These are phyloP conservation scores for Mycena rosella DNA, from an alignment of 768 basidiomycete genomes.

Conservation along the genomic window DNA sequence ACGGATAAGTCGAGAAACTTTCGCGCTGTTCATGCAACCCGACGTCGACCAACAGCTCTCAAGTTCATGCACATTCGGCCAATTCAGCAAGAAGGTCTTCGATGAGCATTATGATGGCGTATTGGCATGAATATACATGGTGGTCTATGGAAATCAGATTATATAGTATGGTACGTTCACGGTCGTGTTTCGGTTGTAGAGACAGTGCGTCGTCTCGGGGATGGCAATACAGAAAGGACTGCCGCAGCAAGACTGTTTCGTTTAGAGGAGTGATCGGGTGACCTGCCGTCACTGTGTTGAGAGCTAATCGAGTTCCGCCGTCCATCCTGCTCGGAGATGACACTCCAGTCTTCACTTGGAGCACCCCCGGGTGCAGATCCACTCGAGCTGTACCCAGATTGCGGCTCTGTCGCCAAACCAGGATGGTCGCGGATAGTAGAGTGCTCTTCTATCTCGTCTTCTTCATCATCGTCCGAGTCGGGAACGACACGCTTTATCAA, in stretches of 20 bases:
- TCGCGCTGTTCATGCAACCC: constrained; percentile 92
- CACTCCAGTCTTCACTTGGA: constrained; percentile 89
- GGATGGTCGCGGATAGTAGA: constrained; percentile 53
- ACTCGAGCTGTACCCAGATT: constrained; percentile 67
- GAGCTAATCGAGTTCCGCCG: constrained; percentile 68
- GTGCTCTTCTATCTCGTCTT: constrained; percentile 51
- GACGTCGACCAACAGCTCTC: constrained; percentile 84
- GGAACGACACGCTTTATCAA: constrained; percentile 73
- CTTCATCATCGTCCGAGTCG: constrained; percentile 47
- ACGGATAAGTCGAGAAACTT: constrained; percentile 84
- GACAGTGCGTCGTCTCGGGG: constrained; percentile 55
- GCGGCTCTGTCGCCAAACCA: constrained; percentile 49
- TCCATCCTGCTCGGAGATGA: constrained; percentile 84
- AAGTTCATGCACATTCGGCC: constrained; percentile 82
- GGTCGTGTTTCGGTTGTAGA: constrained; percentile 46
- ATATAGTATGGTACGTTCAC: constrained; percentile 35
- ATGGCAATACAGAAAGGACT: constrained; percentile 71
- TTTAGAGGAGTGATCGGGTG: constrained; percentile 56
- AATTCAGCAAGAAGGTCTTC: constrained; percentile 89
- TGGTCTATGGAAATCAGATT: constrained; percentile 35
- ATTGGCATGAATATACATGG: constrained; percentile 39
- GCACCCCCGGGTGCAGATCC: constrained; percentile 63
- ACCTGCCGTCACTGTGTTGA: constrained; percentile 52
- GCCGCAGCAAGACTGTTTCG: constrained; percentile 75
- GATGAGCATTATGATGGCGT: constrained; percentile 61